Percentiles rank a stretch among this genome's conserved stretches.
Conservation (phyloP, 2,329 filamentous ascomycete genomes). For the Sodiomyces alkalinus region DNA sequence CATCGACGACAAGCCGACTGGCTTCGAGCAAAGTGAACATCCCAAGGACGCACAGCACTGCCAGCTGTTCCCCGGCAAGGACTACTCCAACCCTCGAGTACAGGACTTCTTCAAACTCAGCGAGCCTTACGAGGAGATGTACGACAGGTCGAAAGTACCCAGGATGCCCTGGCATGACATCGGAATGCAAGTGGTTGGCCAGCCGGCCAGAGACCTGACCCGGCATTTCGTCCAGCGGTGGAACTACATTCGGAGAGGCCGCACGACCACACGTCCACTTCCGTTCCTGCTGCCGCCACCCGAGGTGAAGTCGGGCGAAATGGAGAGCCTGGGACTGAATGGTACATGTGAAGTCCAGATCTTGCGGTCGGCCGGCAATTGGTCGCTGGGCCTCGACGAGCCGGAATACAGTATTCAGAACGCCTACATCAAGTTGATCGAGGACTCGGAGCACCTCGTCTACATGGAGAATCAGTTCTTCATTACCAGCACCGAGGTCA, state of each 20-base stretch:
- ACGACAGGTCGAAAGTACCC: conserved; percentile 74
- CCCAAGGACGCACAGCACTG: conserved; percentile 88
- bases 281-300: conserved; percentile 88
- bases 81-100: conserved; percentile 92
- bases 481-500: conserved; percentile 80
- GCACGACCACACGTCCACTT: conserved; percentile 84
- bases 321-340: conserved; percentile 75
- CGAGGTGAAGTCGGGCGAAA: conserved; percentile 73
- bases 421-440: conserved; percentile 87
- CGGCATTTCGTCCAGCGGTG: conserved; percentile 95
- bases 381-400: conserved; percentile 81
- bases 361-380: conserved; percentile 72
- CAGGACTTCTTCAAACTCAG: conserved; percentile 89
- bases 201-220: conserved; percentile 85
- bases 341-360: conserved; percentile 97
- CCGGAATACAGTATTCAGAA: conserved; percentile 92
- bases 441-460: conserved; percentile 89
- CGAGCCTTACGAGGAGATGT: conserved; percentile 98
- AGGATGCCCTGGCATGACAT: conserved; percentile 99
- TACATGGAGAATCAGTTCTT: conserved; percentile 99
- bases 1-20: conserved; percentile 85
- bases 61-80: conserved; percentile 92
- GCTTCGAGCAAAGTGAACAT: conserved; percentile 65
- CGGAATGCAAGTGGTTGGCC: conserved; percentile 92
- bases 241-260: conserved; percentile 89